phyloP scores from a whole-genome alignment of 257 asterid species.

The Echium plantagineum region DNA sequence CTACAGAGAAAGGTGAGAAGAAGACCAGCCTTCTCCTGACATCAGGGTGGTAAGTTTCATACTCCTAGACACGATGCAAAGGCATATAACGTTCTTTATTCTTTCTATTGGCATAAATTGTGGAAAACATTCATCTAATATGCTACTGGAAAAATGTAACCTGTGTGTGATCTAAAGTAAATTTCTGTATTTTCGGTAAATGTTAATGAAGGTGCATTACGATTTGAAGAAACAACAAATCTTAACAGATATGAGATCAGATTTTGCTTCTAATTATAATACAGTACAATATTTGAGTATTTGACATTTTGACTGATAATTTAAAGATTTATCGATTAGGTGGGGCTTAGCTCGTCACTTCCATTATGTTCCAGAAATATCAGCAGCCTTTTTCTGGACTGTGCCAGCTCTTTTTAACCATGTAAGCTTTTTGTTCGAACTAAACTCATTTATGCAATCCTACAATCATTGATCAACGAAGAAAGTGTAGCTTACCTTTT shows the following conservation, averaged over 20 bases:
- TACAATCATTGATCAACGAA: neutral
- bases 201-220: too few species aligned
- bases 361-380: constrained; percentile 91
- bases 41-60: constrained; percentile 73
- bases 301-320: neutral
- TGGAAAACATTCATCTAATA: too few species aligned
- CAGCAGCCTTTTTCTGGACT: constrained; percentile 89
- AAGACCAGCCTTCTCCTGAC: constrained; percentile 79
- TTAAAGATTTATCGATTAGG: constrained; percentile 28
- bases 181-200: too few species aligned
- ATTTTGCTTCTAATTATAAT: neutral
- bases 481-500: neutral
- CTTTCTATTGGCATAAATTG: neutral
- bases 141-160: too few species aligned
- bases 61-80: neutral
- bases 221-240: too few species aligned
- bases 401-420: constrained; percentile 79
- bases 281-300: neutral
- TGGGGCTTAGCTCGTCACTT: constrained; percentile 98
- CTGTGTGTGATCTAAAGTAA: too few species aligned
- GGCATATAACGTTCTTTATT: neutral
- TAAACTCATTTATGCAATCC: neutral
- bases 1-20: constrained; percentile 65
- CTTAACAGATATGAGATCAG: neutral
- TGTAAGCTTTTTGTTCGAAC: constrained; percentile 31